Evolutionary conservation across 2,329 filamentous ascomycete genomes (phyloP).

Genomic region (Penicillium hesseltinei): DNA sequence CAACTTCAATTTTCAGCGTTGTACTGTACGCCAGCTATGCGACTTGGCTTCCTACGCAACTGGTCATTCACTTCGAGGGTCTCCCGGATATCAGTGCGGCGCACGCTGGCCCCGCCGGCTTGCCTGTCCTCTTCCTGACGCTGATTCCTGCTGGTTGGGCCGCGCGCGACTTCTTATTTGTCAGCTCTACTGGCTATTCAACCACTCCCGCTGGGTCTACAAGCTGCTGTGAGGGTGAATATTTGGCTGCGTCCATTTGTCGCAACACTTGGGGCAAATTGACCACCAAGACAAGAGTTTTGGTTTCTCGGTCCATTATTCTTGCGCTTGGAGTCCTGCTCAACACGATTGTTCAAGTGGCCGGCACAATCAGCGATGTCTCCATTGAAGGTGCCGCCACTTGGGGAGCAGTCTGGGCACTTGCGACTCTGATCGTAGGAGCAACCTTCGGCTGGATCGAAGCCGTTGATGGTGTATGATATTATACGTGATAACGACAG

Average conservation of each 20-base stretch:
- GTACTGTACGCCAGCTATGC: conserved; percentile 67
- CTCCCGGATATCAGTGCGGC: conserved; percentile 67
- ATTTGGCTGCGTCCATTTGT: conserved; percentile 65
- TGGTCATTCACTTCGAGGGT: conserved; percentile 73
- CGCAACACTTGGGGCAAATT: conserved; percentile 60
- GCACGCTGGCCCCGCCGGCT: conserved; percentile 59
- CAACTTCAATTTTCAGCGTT: conserved; percentile 72
- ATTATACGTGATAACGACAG: neutral
- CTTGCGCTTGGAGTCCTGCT: conserved; percentile 47
- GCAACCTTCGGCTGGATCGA: conserved; percentile 41
- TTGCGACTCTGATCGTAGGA: conserved; percentile 42
- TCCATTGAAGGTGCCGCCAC: conserved; percentile 66
- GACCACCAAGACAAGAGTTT: conserved; percentile 59
- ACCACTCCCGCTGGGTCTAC: conserved; percentile 55
- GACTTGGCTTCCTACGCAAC: conserved; percentile 66
- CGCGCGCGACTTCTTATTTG: conserved; percentile 73
- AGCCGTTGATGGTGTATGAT: conserved; percentile 38
- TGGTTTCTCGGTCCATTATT: conserved; percentile 61
- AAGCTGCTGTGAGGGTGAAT: conserved; percentile 64
- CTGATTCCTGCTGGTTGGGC: conserved; percentile 70
- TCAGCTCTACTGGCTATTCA: conserved; percentile 49
- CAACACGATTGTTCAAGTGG: conserved; percentile 64
- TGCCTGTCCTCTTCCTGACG: conserved; percentile 47
- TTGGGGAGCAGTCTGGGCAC: conserved; percentile 75
- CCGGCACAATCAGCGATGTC: conserved; percentile 66